Percentiles rank a stretch among this genome's conserved stretches.
Evolutionary conservation across 1,139 yeast genomes (phyloP).

Genomic region (Kurtzmaniella natalensis): DNA sequence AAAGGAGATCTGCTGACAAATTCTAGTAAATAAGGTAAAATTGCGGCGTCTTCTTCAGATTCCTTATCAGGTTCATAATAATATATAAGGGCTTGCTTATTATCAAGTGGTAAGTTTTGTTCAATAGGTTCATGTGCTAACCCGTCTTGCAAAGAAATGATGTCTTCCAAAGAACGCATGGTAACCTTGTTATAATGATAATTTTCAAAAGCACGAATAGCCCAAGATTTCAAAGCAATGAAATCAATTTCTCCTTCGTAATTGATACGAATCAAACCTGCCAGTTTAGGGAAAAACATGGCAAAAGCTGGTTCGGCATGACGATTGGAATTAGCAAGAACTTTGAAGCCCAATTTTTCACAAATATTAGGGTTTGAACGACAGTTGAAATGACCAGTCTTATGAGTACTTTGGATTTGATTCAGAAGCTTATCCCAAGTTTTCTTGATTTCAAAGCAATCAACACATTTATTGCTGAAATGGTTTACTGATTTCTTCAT

Average conservation of each 20-base stretch:
- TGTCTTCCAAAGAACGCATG: constrained; percentile 33
- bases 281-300: constrained; percentile 38
- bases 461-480: constrained; percentile 38
- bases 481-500: constrained; percentile 26
- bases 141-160: constrained; percentile 33
- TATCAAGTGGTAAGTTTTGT: constrained; percentile 38
- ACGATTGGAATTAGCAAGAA: constrained; percentile 16
- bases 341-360: constrained; percentile 38
- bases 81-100: constrained; percentile 48
- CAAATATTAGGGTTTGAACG: constrained; percentile 46
- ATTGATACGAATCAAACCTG: constrained; percentile 33
- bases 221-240: constrained; percentile 31
- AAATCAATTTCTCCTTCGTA: constrained; percentile 24
- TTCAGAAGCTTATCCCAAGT: constrained; percentile 57
- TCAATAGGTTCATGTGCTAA: constrained; percentile 31
- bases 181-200: constrained; percentile 36
- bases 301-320: constrained; percentile 23
- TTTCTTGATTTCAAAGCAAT: constrained; percentile 47
- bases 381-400: constrained; percentile 61
- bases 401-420: constrained; percentile 37
- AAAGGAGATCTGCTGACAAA: constrained; percentile 53
- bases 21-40: constrained; percentile 57
- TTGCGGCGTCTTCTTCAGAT: constrained; percentile 55
- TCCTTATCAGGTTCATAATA: constrained; percentile 48
- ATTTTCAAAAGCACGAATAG: constrained; percentile 30